Conservation (phyloP, 2,329 filamentous ascomycete species). For the Diatrype stigma region DNA sequence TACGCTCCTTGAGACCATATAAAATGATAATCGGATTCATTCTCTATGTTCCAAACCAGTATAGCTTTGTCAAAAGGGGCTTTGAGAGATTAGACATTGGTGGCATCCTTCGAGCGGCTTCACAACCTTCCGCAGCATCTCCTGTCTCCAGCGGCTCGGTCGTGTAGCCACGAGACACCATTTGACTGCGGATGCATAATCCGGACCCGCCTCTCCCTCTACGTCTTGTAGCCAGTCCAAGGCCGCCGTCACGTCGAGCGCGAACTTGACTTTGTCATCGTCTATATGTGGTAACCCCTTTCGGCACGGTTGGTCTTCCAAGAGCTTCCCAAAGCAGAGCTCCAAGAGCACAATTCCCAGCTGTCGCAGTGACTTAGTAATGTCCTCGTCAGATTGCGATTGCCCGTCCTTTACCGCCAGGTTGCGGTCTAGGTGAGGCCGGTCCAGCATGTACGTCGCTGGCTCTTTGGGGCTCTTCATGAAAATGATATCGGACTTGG, state of each 20-base stretch:
- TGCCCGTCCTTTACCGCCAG: background rate
- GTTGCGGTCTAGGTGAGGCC: slow-evolving; percentile 11
- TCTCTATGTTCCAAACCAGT: no score
- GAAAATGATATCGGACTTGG: slow-evolving; percentile 18
- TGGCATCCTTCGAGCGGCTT: slow-evolving; percentile 9
- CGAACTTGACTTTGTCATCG: slow-evolving; percentile 1
- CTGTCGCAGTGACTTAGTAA: slow-evolving; percentile 4
- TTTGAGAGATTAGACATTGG: no score
- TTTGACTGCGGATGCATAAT: slow-evolving; percentile 7
- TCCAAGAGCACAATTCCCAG: slow-evolving; percentile 19
- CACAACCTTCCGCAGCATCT: slow-evolving; percentile 14
- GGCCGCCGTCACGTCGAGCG: slow-evolving; percentile 14
- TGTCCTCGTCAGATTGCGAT: background rate
- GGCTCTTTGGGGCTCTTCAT: background rate
- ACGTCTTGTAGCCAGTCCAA: slow-evolving; percentile 11
- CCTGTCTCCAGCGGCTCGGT: slow-evolving; percentile 8
- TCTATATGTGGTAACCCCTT: background rate
- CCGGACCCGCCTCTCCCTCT: slow-evolving; percentile 10
- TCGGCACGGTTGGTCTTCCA: slow-evolving; percentile 7
- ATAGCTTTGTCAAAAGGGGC: background rate
- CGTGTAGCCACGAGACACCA: slow-evolving; percentile 7
- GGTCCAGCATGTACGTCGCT: slow-evolving; percentile 5
- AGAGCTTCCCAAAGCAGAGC: slow-evolving; percentile 16
- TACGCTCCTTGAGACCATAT: no score
- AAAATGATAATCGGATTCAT: no score